Percentiles rank a stretch among this genome's conserved stretches.
phyloP scores from a whole-genome alignment of 2,329 filamentous ascomycete genomes.

The Diaporthe sp. region DNA sequence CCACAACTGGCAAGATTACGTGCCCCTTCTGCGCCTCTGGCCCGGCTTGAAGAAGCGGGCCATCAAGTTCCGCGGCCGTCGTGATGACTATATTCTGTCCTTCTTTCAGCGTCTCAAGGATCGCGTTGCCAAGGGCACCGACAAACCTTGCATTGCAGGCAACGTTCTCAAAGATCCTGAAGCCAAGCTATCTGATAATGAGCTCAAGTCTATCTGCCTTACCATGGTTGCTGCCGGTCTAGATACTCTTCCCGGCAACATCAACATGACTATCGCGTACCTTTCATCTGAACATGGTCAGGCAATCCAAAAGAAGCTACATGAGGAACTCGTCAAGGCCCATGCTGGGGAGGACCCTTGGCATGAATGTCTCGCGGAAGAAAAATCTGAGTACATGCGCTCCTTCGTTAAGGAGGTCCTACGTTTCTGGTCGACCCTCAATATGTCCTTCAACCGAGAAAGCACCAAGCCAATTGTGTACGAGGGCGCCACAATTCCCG shows the following conservation, averaged over 20 bases:
- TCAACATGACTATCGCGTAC: conserved; percentile 10
- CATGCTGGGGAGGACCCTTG: conserved; percentile 1
- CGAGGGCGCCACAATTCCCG: not conserved
- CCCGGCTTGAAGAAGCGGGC: not conserved
- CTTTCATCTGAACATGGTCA: conserved; percentile 9
- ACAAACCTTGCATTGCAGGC: not conserved
- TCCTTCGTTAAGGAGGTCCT: not conserved
- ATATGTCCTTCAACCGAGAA: not conserved
- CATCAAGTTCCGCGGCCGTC: conserved; percentile 3
- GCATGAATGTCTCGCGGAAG: not conserved
- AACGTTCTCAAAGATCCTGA: not conserved
- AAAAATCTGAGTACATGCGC: not conserved
- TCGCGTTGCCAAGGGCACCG: not conserved
- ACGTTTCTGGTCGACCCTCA: conserved; percentile 11
- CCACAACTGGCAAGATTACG: conserved; percentile 8
- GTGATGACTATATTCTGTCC: conserved; percentile 8
- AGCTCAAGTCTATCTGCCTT: conserved; percentile 2
- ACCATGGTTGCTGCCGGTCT: conserved; percentile 12
- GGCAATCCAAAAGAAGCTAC: not conserved
- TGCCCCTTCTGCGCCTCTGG: conserved; percentile 6
- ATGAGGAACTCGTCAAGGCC: not conserved
- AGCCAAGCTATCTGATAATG: not conserved
- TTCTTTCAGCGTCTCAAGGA: not conserved
- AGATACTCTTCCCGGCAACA: not conserved
- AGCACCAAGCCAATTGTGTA: conserved; percentile 1